phyloP scores from a whole-genome alignment of 2,329 filamentous ascomycete genomes.

The Fusarium nodosum region DNA sequence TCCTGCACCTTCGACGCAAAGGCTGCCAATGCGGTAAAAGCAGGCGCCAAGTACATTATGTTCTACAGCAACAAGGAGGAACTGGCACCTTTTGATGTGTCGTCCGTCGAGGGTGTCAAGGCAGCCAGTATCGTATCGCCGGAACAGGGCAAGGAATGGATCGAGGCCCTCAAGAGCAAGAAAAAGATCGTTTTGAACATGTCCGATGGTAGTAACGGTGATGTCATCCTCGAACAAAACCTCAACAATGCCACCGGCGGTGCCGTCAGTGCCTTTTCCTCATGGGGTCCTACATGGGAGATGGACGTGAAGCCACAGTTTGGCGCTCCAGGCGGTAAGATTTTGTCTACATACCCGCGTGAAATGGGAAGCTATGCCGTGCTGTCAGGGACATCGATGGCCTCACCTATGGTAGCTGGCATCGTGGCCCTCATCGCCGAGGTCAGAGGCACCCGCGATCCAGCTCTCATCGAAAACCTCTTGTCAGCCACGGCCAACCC shows the following conservation, averaged over 20 bases:
- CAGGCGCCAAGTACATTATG: conserved; percentile 72
- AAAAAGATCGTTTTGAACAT: conserved; percentile 61
- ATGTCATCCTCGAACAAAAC: conserved; percentile 52
- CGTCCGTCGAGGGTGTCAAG: conserved; percentile 50
- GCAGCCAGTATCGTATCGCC: conserved; percentile 60
- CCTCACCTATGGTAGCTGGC: conserved; percentile 68
- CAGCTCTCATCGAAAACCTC: conserved; percentile 63
- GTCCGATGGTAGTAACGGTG: conserved; percentile 56
- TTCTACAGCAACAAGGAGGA: conserved; percentile 69
- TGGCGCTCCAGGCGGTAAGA: conserved; percentile 68
- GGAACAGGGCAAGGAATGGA: conserved; percentile 60
- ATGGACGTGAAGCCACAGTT: conserved; percentile 69
- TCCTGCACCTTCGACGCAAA: conserved; percentile 69
- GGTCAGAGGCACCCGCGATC: conserved; percentile 65
- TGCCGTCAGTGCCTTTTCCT: conserved; percentile 65
- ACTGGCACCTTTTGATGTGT: conserved; percentile 54
- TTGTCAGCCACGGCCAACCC: conserved; percentile 65
- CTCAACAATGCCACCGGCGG: conserved; percentile 64
- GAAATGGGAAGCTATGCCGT: conserved; percentile 64
- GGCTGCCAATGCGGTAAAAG: conserved; percentile 64
- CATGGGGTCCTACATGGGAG: conserved; percentile 73
- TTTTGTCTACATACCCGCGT: conserved; percentile 69
- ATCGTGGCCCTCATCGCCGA: conserved; percentile 68
- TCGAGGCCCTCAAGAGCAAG: conserved; percentile 59
- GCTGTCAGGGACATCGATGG: conserved; percentile 72